Evolutionary conservation across 768 basidiomycete species (phyloP), one percentile per base, ranked within the genome.

Genomic region (Pisolithus sp.): DNA sequence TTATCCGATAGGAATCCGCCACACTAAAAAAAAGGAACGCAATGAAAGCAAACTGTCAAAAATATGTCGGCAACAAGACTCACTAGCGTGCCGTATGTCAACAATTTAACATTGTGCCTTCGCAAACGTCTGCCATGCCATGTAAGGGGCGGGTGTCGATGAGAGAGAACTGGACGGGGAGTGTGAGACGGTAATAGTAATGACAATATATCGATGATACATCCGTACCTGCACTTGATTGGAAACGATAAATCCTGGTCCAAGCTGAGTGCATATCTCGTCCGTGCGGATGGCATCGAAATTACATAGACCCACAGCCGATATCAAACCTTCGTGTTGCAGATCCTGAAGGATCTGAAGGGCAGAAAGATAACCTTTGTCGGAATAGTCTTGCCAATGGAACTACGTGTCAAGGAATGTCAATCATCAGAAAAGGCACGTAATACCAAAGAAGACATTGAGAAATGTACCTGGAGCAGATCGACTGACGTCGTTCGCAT

Each of bases 61-160:
- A 34, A 50, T 49, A 34, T 20, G 53, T n/a, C n/a, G 17, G 42
- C 10, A 51, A 5, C 26, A 39, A 24, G 21, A 65, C 82, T 57
- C 51, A 89, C 89, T 58, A 92, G 66, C 0, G 89, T 88, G 17
- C 89, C 90, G 57, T 92, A 92, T 37, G 90, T 87, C 30, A 92
- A 68, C 17, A 92, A 71, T 61, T 88, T 89, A 53, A 92, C 65
- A 34, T 73, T 72, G 60, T 92, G 85, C 57, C 79, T 80, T 79
- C 70, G 60, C 89, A 92, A 12, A 89, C 84, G 48, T 83, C 81
- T 2, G 78, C 76, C 86, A 92, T 85, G 26, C 80, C 86, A 59
- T 87, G 79, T 40, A 88, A 71, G 12, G 86, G 86, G 5, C 90
- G 78, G 5, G 81, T 82, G 62, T 92, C 89, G 56, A 92, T 83